Base-by-base conservation (phyloP, 345 rosid species). In the Melaleuca alternifolia region DNA sequence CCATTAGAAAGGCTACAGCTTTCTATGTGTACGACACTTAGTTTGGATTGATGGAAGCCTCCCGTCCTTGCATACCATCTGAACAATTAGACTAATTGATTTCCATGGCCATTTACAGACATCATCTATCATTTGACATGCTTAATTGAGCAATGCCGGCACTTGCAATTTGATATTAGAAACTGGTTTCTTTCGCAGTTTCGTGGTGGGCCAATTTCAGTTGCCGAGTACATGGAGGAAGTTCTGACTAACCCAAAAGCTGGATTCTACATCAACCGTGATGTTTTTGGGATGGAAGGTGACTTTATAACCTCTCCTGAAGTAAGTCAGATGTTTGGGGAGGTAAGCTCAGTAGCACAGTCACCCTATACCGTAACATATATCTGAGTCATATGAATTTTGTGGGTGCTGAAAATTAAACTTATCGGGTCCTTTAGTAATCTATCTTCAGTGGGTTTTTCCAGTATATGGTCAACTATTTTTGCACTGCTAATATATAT, bases 291-390 rank as follows among this genome's bases (percentile, higher is more conserved):
- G 56, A 92, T 91, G n/a, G 95, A 94, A 88, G 99, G 98, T 81
- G 98, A 96, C 94, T 97, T 97, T 91, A 94, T 96, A 84, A 97
- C 99, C 86, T 97, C 98, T 85, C 99, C 99, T 11, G 99, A 97
- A 94, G 98, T 97, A 48, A 94, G 98, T 89, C 99, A 96, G 91
- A 94, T 96, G 99, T 94, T 97, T 53, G 99, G 98, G 15, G 98
- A 96, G 99, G 98, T 96, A 90, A 85, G 81, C 48, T 20, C 12
- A 10, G 46, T 65, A 65, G 6, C 46, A 12, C 15, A 16, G 75
- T 65, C 44, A 30, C 44, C 23, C 77, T 65, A 65, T 65, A 65
- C 3, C 77, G 1, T 16, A 0, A 33, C 77, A 30, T 65, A 33
- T 65, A 65, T 33, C 6, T 65, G 57, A 65, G 23, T 30, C 23